These are phyloP conservation scores for Trematosphaeria pertusa DNA, from an alignment of 2,329 filamentous ascomycete species.

Conservation along the genomic window DNA sequence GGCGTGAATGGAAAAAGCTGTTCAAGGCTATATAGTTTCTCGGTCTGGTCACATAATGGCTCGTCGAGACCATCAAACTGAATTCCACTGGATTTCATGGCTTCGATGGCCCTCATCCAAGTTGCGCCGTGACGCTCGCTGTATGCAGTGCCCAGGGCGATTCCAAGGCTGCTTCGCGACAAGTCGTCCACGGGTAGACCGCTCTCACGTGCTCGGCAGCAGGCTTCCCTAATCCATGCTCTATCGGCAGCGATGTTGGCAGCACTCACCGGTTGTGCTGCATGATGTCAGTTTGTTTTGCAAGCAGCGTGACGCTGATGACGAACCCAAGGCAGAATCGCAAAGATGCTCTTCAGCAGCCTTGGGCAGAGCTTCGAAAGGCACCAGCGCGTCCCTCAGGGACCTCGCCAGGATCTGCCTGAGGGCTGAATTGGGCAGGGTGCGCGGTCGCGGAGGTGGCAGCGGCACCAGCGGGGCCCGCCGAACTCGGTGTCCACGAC, in stretches of 20 bases:
- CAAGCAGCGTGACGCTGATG: too few species aligned
- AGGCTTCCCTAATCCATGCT: background rate
- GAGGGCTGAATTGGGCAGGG: slow-evolving; percentile 4
- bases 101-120: slow-evolving; percentile 22
- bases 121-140: slow-evolving; percentile 1
- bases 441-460: too few species aligned
- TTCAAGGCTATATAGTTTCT: slow-evolving; percentile 42
- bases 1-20: slow-evolving; percentile 44
- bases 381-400: slow-evolving; percentile 1
- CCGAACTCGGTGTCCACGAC: slow-evolving; percentile 4
- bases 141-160: too few species aligned
- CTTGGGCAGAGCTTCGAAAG: background rate
- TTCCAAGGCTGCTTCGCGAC: too few species aligned
- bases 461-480: slow-evolving; percentile 3
- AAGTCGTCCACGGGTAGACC: too few species aligned
- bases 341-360: background rate
- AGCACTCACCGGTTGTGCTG: slow-evolving; percentile 10
- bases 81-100: slow-evolving; percentile 40
- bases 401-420: slow-evolving; percentile 6
- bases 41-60: slow-evolving; percentile 24
- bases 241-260: slow-evolving; percentile 1
- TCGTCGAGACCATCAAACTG: slow-evolving; percentile 35
- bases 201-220: too few species aligned
- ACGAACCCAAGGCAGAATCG: background rate
- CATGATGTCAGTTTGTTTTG: slow-evolving; percentile 4